phyloP scores from a whole-genome alignment of 2,329 filamentous ascomycete genomes.

The Hymenotorrendiella dingleyae region DNA sequence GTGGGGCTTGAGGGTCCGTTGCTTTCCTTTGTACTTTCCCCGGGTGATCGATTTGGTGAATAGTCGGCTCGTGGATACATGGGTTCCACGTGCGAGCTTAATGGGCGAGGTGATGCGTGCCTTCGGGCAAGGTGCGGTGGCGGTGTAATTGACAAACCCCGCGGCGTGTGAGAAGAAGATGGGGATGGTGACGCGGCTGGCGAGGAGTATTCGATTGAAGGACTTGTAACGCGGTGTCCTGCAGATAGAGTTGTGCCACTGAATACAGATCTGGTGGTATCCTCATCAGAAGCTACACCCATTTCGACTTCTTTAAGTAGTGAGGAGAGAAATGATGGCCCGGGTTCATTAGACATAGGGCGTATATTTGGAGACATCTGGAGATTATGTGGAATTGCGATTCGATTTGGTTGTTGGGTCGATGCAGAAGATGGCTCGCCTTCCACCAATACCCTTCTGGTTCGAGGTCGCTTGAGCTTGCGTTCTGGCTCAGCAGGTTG shows the following conservation, averaged over 20 bases:
- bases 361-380: not conserved
- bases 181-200: slow-evolving; percentile 63
- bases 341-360: slow-evolving; percentile 30
- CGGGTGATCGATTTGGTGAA: slow-evolving; percentile 54
- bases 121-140: slow-evolving; percentile 57
- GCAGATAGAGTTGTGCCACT: slow-evolving; percentile 16
- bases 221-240: slow-evolving; percentile 26
- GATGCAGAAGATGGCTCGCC: slow-evolving; percentile 34
- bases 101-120: slow-evolving; percentile 59
- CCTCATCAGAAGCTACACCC: slow-evolving; percentile 53
- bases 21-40: slow-evolving; percentile 15
- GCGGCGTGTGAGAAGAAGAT: slow-evolving; percentile 58
- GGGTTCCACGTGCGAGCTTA: slow-evolving; percentile 68
- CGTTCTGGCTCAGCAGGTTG: slow-evolving; percentile 63
- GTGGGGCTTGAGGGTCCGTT: slow-evolving; percentile 24
- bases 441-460: slow-evolving; percentile 56
- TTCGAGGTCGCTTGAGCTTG: slow-evolving; percentile 81
- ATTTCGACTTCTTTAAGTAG: slow-evolving; percentile 82
- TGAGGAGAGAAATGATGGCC: slow-evolving; percentile 79
- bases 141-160: slow-evolving; percentile 62
- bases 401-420: slow-evolving; percentile 29
- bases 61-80: slow-evolving; percentile 71
- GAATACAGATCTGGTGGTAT: slow-evolving; percentile 31
- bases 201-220: slow-evolving; percentile 47
- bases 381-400: slow-evolving; percentile 3